phyloP scores from a whole-genome alignment of 2,329 filamentous ascomycete species.

The Ceratocystis papillata region DNA sequence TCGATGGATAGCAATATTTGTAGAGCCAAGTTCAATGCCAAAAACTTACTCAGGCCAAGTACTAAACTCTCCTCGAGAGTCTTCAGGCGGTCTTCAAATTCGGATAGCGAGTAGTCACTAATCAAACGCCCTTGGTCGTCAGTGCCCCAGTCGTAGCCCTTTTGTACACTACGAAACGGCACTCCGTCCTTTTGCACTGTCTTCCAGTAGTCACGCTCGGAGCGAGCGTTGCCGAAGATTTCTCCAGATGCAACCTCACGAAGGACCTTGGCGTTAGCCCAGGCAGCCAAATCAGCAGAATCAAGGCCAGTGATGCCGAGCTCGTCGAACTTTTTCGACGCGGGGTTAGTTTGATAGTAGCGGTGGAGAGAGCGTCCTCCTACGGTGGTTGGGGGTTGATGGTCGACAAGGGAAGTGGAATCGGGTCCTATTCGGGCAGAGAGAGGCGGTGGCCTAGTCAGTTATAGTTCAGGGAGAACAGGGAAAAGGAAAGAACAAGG shows the following conservation, averaged over 20 bases:
- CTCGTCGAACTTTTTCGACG: conserved; percentile 37
- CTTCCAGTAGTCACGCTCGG: conserved; percentile 49
- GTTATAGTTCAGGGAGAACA: too few relatives aligned
- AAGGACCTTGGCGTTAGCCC: conserved; percentile 39
- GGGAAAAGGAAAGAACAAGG: background rate
- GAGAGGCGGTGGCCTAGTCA: background rate
- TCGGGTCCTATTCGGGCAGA: conserved; percentile 29
- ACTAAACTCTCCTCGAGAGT: conserved; percentile 37
- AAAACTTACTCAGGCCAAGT: conserved; percentile 31
- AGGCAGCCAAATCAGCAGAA: conserved; percentile 40
- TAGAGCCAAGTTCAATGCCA: conserved; percentile 25
- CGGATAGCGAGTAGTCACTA: conserved; percentile 38
- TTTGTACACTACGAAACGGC: conserved; percentile 37
- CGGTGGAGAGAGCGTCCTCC: conserved; percentile 39
- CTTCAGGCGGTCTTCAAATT: conserved; percentile 37
- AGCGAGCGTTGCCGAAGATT: conserved; percentile 36
- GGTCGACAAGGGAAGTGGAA: conserved; percentile 25
- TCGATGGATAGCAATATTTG: too few relatives aligned
- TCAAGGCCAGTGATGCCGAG: conserved; percentile 38
- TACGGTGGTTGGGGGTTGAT: conserved; percentile 36
- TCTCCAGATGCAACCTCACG: conserved; percentile 33
- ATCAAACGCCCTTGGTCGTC: conserved; percentile 42
- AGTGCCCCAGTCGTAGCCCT: conserved; percentile 36
- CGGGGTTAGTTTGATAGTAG: conserved; percentile 42
- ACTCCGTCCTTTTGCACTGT: conserved; percentile 43